phyloP scores from a whole-genome alignment of 2,329 filamentous ascomycete species.

The Celoporthe dispersa region DNA sequence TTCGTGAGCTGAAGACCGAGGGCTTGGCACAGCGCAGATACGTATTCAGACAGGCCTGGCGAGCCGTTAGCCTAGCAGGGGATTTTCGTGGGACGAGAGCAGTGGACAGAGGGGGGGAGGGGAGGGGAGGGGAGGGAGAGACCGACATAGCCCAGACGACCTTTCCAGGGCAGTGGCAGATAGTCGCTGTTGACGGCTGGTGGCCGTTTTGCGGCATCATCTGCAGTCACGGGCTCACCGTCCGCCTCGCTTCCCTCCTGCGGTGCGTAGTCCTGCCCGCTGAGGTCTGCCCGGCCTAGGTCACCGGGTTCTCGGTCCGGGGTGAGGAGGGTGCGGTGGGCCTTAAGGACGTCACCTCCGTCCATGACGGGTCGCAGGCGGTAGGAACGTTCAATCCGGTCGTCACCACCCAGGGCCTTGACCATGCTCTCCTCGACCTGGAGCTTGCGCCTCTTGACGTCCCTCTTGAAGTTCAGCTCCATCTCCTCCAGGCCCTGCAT shows the following conservation, averaged over 20 bases:
- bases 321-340: slow-evolving; percentile 33
- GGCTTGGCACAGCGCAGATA: slow-evolving; percentile 83
- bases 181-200: slow-evolving; percentile 83
- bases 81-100: too few species aligned
- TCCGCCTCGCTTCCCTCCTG: slow-evolving; percentile 30
- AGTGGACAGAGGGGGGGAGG: too few species aligned
- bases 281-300: slow-evolving; percentile 20
- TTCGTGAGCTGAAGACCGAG: slow-evolving; percentile 87
- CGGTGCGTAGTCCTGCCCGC: slow-evolving; percentile 14
- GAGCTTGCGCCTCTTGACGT: slow-evolving; percentile 50
- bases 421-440: slow-evolving; percentile 50
- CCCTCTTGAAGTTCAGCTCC: slow-evolving; percentile 50
- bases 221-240: slow-evolving; percentile 25
- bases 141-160: slow-evolving; percentile 83
- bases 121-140: not conserved
- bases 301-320: slow-evolving; percentile 34
- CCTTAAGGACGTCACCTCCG: slow-evolving; percentile 16
- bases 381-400: not conserved
- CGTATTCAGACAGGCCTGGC: slow-evolving; percentile 84
- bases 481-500: slow-evolving; percentile 53
- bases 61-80: slow-evolving; percentile 14
- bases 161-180: slow-evolving; percentile 88
- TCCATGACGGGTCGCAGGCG: not conserved
- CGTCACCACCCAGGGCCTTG: not conserved
- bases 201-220: slow-evolving; percentile 58